These are phyloP conservation scores for Aspergillus hiratsukae DNA, from an alignment of 2,329 filamentous ascomycete genomes.

Conservation along the genomic window DNA sequence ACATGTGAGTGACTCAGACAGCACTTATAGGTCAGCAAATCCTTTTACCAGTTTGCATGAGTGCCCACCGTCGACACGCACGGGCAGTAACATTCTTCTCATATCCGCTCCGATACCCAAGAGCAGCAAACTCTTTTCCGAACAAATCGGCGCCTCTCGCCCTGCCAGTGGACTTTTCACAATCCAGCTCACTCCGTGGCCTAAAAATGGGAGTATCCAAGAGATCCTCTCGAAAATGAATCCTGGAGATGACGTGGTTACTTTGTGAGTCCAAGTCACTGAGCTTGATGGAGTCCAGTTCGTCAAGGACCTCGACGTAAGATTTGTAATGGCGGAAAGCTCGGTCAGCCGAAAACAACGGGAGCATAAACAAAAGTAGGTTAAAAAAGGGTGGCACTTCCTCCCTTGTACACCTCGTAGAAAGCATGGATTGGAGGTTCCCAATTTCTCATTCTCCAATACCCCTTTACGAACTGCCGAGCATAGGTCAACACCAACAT, in stretches of 20 bases:
- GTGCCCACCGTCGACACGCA: no score
- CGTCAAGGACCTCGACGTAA: conserved; percentile 1
- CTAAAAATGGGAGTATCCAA: conserved; percentile 10
- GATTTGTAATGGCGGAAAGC: conserved; percentile 4
- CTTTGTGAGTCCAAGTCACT: not conserved
- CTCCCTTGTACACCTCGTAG: conserved; percentile 15
- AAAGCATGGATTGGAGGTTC: conserved; percentile 14
- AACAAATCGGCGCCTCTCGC: not conserved
- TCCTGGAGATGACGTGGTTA: not conserved
- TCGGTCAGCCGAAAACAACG: conserved; percentile 3
- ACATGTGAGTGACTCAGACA: no score
- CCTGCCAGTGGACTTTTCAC: conserved; percentile 3
- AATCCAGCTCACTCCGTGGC: not conserved
- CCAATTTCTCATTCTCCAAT: conserved; percentile 11
- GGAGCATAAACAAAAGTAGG: conserved; percentile 11
- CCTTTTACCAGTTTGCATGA: no score
- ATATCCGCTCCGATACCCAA: no score
- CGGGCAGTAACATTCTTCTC: no score
- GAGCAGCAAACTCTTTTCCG: no score
- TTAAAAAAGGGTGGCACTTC: conserved; percentile 15
- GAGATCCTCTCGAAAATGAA: conserved; percentile 8
- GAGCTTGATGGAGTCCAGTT: not conserved
- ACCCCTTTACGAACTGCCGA: conserved; percentile 12
- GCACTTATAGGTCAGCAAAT: no score
- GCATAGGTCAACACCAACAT: conserved; percentile 16